Conservation (phyloP, 2,329 filamentous ascomycete species). For the Fusarium verrucosum region DNA sequence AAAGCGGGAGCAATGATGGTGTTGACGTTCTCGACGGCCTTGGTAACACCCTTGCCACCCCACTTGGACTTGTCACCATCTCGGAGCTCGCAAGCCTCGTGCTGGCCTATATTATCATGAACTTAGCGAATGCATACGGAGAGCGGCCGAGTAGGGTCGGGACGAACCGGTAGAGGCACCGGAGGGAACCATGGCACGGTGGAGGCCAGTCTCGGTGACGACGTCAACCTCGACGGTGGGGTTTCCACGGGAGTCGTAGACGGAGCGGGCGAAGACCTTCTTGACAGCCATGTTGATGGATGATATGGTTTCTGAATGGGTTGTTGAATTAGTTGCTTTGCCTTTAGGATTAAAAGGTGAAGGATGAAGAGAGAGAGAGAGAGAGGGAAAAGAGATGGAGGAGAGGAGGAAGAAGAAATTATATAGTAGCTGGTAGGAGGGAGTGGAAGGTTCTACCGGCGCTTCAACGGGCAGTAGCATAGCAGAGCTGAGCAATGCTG, state of each 20-base stretch:
- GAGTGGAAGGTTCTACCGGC: conserved; percentile 32
- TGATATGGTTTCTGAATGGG: conserved; percentile 32
- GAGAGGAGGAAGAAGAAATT: conserved; percentile 25
- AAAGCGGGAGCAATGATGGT: conserved; percentile 79
- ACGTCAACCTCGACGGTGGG: conserved; percentile 98
- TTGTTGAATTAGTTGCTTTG: conserved; percentile 37
- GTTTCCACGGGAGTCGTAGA: conserved; percentile 99
- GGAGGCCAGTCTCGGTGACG: conserved; percentile 93
- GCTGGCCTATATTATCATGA: conserved; percentile 69
- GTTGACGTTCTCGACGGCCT: conserved; percentile 90
- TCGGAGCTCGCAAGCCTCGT: conserved; percentile 91
- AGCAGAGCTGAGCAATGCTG: conserved; percentile 7
- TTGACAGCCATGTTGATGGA: conserved; percentile 81
- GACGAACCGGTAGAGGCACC: conserved; percentile 89
- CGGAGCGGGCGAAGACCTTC: conserved; percentile 90
- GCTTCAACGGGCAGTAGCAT: conserved; percentile 25
- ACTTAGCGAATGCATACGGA: conserved; percentile 40
- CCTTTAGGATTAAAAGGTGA: conserved; percentile 16
- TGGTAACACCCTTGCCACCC: conserved; percentile 86
- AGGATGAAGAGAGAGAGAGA: conserved; percentile 6
- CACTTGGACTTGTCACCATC: conserved; percentile 89
- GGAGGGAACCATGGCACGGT: conserved; percentile 97
- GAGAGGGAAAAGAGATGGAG: conserved; percentile 21
- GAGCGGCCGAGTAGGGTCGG: conserved; percentile 40
- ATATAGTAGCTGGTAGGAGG: conserved; percentile 16